Evolutionary conservation across 768 basidiomycete species (phyloP), one percentile per base, ranked within the genome.

Genomic region (Rhodotorula diobovata): DNA sequence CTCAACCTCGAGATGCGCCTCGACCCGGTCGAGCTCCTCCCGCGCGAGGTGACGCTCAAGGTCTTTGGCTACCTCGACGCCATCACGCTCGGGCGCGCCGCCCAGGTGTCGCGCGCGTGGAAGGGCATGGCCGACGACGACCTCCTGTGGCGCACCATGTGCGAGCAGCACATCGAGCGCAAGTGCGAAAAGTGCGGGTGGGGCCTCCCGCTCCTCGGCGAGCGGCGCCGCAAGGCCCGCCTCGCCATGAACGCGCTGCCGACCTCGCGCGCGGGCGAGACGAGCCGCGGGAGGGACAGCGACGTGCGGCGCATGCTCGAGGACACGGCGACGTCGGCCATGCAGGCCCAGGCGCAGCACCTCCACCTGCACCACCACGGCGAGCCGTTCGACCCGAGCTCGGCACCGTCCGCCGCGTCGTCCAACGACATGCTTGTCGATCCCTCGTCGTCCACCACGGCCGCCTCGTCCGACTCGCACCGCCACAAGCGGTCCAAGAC

Each of bases 141-240:
- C 77, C 83, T 93, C 57, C 86, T 99, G 60, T 99, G 96, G 96
- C 85, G 89, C 51, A 88, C 88, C 32, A 98, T 99, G 79, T 98
- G 96, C 80, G 92, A 95, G 79, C 96, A 99, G 79, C 96, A 99
- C 72, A 98, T 99, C 66, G 95, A 95, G 30, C 88, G 93, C 77
- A 95, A 93, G 78, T 99, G 96, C 77, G 87, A 85, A 76, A 96
- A 95, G 80, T 98, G 96, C 76, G 96, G 96, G 5, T 97, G 95
- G 94, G 94, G 93, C 28, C 83, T 99, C 56, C 96, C 96, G 25
- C 84, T 96, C 46, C 84, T 99, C 32, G 91, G 95, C 80, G 88
- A 86, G 78, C 86, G 86, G 73, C 84, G 88, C 35, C 81, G 75
- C 48, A 76, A 67, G 65, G 72, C 72, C n/a, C 51, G 69, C 25